Evolutionary conservation across 75 land plant species (phyloP).

Genomic region (Cupressus sempervirens): DNA sequence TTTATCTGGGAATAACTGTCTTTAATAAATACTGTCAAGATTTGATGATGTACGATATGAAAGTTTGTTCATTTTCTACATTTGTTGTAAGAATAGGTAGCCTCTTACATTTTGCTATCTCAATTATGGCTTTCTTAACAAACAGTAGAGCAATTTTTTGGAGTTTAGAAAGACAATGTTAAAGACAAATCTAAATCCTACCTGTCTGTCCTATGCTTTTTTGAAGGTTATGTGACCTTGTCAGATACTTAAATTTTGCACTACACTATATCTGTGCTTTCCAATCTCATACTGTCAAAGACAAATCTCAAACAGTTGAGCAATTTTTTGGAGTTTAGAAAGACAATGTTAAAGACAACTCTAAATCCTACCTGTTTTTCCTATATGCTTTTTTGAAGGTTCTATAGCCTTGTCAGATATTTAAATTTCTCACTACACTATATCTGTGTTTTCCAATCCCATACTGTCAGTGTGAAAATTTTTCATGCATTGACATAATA

Average conservation of each 20-base stretch:
- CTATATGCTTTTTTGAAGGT: neutral
- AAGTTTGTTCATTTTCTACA: neutral
- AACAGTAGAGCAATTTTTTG: neutral
- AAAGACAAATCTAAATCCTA: neutral
- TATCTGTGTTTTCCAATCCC: neutral
- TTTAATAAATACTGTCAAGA: neutral
- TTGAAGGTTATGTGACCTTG: neutral
- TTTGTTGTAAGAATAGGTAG: neutral
- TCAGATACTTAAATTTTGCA: neutral
- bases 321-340: neutral
- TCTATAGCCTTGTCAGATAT: neutral
- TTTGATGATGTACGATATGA: neutral
- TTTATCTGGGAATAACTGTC: neutral
- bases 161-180: neutral
- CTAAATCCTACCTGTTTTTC: neutral
- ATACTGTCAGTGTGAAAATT: neutral
- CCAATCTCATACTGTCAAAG: neutral
- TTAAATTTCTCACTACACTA: neutral
- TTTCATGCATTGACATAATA: neutral
- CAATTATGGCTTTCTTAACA: neutral
- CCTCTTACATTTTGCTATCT: neutral
- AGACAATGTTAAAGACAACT: neutral
- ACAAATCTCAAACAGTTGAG: neutral
- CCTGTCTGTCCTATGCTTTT: neutral
- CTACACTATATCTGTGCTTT: neutral